Evolutionary conservation across 371 early-diverging fungal genomes (phyloP).

Genomic region (Circinella umbellata): DNA sequence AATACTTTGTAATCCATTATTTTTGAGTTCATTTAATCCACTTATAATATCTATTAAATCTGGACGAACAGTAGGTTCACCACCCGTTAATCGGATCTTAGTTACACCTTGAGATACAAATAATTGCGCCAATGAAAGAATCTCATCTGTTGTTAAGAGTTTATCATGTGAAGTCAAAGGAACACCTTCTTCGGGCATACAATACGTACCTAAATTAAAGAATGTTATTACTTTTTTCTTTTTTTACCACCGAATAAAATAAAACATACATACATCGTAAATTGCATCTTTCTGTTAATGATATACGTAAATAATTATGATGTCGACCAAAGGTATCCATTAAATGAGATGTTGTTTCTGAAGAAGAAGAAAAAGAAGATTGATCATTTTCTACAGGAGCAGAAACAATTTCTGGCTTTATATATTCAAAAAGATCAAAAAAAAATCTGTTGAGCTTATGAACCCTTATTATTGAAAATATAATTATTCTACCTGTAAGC

Average conservation of each 20-base stretch:
- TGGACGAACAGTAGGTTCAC: constrained; percentile 94
- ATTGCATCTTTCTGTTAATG: constrained; percentile 93
- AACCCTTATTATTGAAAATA: too few relatives aligned
- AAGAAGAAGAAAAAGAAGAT: too few relatives aligned
- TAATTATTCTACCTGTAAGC: neutral
- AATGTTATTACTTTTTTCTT: too few relatives aligned
- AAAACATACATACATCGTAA: constrained; percentile 75
- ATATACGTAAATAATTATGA: constrained; percentile 92
- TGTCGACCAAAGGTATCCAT: constrained; percentile 80
- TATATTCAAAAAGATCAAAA: neutral
- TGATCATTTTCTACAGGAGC: neutral
- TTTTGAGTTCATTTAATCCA: constrained; percentile 72
- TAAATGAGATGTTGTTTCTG: constrained; percentile 6
- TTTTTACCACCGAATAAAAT: neutral
- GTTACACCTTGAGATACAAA: constrained; percentile 90
- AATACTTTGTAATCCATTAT: constrained; percentile 75
- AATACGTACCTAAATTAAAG: constrained; percentile 79
- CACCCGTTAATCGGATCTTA: constrained; percentile 95
- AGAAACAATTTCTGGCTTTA: neutral
- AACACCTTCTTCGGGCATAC: constrained; percentile 95
- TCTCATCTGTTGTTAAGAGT: constrained; percentile 81
- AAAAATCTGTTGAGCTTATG: too few relatives aligned
- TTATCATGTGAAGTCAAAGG: constrained; percentile 72
- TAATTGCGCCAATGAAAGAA: constrained; percentile 74
- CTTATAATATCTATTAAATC: constrained; percentile 85